These are phyloP conservation scores for Trichocomaceae sp. DNA, from an alignment of 2,329 filamentous ascomycete species.

Conservation along the genomic window DNA sequence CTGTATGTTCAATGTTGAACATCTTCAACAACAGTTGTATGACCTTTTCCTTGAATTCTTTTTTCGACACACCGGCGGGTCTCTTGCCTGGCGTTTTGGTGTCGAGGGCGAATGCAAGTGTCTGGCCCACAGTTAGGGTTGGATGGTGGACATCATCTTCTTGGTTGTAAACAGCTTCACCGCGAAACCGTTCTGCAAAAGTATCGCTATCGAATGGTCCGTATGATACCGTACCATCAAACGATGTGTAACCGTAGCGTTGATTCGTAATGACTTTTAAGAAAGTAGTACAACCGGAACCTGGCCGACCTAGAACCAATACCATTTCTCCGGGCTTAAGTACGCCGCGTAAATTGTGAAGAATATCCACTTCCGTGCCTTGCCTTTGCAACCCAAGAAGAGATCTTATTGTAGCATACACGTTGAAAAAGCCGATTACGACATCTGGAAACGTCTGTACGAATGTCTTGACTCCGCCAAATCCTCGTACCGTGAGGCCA, in stretches of 20 bases:
- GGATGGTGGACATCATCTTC: constrained; percentile 79
- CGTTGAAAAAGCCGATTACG: constrained; percentile 68
- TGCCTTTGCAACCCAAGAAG: constrained; percentile 62
- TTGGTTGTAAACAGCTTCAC: constrained; percentile 72
- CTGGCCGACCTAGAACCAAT: constrained; percentile 70
- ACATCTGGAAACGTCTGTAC: constrained; percentile 71
- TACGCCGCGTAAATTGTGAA: constrained; percentile 57
- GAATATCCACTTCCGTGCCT: constrained; percentile 63
- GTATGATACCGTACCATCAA: constrained; percentile 67
- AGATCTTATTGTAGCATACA: constrained; percentile 57
- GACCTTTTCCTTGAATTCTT: constrained; percentile 51
- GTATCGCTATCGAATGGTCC: constrained; percentile 65
- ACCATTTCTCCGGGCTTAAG: constrained; percentile 83
- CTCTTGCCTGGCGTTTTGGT: constrained; percentile 78
- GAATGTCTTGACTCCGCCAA: constrained; percentile 67
- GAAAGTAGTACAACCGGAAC: constrained; percentile 65
- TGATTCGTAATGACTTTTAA: constrained; percentile 64
- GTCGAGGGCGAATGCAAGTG: constrained; percentile 75
- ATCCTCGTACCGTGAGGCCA: constrained; percentile 65
- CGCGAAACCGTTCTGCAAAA: constrained; percentile 65
- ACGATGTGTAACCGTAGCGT: constrained; percentile 53
- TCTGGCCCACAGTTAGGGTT: constrained; percentile 81
- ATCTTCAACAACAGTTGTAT: constrained; percentile 71
- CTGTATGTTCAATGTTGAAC: constrained; percentile 90
- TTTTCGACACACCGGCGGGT: constrained; percentile 49